Evolutionary conservation across 148 eudicot genomes (phyloP), one percentile per base, ranked within the genome.

Genomic region (Chenopodium suecicum): DNA sequence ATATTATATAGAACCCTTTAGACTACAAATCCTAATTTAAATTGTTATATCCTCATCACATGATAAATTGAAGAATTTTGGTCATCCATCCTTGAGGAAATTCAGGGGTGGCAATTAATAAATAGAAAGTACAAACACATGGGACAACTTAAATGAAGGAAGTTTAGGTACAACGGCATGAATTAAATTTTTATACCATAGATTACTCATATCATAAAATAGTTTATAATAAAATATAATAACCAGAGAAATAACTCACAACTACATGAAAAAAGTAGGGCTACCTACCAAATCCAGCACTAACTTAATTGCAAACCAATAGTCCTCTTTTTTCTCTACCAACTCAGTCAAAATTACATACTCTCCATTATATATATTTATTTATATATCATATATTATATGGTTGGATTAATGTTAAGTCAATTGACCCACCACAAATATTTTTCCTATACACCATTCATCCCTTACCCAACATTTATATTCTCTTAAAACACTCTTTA

Each of bases 241-340:
- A 67, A 64, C 56, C 9, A 75, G 74, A 37, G 65, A 32, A 71
- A 75, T 84, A 84, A 76, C 86, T 80, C 83, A 79, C 86, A 84
- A 84, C 86, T 73, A 78, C 81, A 81, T 74, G 54, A 72, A 81
- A 76, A 74, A 78, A 68, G 82, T 78, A 85, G 83, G 63, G 80
- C 81, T 83, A 86, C 90, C 86, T 84, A 86, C 88, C 86, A 88
- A 84, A 86, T 86, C 87, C 85, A 82, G 80, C 88, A 83, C 88
- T 81, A 77, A 87, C 80, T 87, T 87, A 82, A 82, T 86, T 82
- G 80, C 83, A 70, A 82, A 84, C 85, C 76, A 85, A 54, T 74
- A 82, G 22, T 52, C 79, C 67, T 58, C 63, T 60, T 72, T 77
- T 78, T 52, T 82, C 78, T 69, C 77, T 78, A 80, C 86, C 82